Percentiles rank a stretch among this genome's conserved stretches.
These are phyloP conservation scores for Stereocaulon alpinum DNA, from an alignment of 495 filamentous ascomycete species.

Conservation along the genomic window DNA sequence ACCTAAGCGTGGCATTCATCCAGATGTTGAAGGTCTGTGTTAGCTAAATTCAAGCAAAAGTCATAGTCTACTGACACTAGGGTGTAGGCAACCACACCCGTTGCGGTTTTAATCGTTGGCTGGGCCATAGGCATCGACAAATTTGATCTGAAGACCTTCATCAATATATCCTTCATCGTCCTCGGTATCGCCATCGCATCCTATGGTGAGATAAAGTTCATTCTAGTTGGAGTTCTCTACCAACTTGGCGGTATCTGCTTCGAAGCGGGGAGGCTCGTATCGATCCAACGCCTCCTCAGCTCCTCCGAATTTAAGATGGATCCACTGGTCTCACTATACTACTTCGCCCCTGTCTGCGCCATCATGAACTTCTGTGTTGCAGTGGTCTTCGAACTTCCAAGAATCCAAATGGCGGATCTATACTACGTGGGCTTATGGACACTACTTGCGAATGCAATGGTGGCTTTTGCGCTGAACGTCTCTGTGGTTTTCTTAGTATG, in stretches of 20 bases:
- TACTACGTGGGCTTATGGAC: constrained; percentile 44
- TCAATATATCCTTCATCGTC: constrained; percentile 66
- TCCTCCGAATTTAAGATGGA: constrained; percentile 71
- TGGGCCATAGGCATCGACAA: constrained; percentile 56
- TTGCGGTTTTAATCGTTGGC: constrained; percentile 52
- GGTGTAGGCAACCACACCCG: constrained; percentile 51
- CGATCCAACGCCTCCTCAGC: constrained; percentile 64
- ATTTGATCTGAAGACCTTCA: constrained; percentile 47
- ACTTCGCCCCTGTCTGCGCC: constrained; percentile 72
- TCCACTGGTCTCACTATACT: constrained; percentile 73
- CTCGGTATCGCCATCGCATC: constrained; percentile 63
- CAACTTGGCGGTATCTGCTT: constrained; percentile 61
- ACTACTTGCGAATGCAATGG: constrained; percentile 55
- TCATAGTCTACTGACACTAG: not conserved
- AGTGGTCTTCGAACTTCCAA: constrained; percentile 45
- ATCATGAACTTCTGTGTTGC: constrained; percentile 62
- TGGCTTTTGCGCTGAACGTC: constrained; percentile 70
- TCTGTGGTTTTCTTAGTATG: constrained; percentile 65
- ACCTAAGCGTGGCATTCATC: constrained; percentile 67
- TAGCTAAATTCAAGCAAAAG: not conserved
- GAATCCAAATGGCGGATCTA: constrained; percentile 44
- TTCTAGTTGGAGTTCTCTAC: constrained; percentile 55
- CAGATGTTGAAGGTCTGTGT: constrained; percentile 66
- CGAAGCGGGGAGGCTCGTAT: constrained; percentile 65
- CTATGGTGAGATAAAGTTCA: constrained; percentile 66